Conservation (phyloP, 2,329 filamentous ascomycete species). For the Colletotrichum endophyticum region DNA sequence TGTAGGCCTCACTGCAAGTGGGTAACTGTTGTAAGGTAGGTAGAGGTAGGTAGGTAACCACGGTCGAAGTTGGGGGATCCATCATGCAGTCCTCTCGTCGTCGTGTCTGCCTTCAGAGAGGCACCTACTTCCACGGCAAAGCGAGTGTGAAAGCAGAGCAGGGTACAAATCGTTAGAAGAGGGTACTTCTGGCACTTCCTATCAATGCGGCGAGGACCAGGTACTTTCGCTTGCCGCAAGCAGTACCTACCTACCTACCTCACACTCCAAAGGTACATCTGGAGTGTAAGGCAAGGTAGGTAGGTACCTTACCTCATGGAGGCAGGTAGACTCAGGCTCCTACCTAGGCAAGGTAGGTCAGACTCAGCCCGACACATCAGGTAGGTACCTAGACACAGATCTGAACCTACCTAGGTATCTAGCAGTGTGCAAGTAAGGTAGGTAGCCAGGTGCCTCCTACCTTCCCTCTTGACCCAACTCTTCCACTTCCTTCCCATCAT, state of each 20-base stretch:
- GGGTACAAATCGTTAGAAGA: background rate
- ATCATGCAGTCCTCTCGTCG: background rate
- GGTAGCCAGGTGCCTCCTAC: background rate
- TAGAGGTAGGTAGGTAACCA: background rate
- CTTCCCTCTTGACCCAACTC: background rate
- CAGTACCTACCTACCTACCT: background rate
- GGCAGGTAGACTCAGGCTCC: too few species aligned
- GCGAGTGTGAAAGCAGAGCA: background rate
- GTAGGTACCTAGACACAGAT: background rate
- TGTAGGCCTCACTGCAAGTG: background rate
- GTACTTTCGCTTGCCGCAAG: background rate
- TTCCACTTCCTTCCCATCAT: slow-evolving; percentile 6
- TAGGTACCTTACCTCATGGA: too few species aligned
- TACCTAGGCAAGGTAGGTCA: too few species aligned
- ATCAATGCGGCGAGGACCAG: background rate
- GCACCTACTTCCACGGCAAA: background rate
- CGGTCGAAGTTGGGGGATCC: background rate
- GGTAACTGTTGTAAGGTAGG: background rate
- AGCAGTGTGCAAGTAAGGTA: background rate
- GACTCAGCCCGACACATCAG: too few species aligned
- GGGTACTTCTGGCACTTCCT: background rate
- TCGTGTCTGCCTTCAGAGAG: background rate
- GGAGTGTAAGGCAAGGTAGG: background rate
- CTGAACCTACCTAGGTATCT: background rate
- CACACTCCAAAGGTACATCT: background rate